Base-by-base conservation (phyloP, 768 basidiomycete genomes). In the Dentipellis sp. region DNA sequence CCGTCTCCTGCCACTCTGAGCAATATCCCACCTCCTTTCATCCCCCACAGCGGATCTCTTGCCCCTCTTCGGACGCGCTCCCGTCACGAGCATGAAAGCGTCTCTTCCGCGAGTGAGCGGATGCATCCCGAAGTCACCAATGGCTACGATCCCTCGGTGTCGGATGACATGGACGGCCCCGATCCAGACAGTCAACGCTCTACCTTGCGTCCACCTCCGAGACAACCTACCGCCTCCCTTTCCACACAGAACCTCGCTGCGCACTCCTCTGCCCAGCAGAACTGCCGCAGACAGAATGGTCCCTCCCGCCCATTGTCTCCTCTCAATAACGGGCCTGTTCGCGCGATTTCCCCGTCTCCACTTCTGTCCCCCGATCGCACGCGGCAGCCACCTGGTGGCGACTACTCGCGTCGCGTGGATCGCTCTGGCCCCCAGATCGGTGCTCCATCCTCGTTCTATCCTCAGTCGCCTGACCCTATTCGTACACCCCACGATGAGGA, bases 41-140 rank as follows among this genome's bases (percentile, higher is more conserved):
- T 65, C 64, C 45, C 66, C 68, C 29, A 65, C 49, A 48, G 54
- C 69, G 29, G 29, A 29, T 23, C 73, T 73, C 50, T 69, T 66
- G 8, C 82, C 81, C 47, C 72, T 82, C 57, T 75, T 77, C 80
- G 74, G 51, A 75, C 73, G 23, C 76, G 76, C 50, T 75, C 82
- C 35, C 72, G 78, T 48, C 84, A 86, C 40, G 75, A 83, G 54
- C 82, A 82, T 59, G 84, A 78, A 58, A 91, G 88, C 62, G 68
- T 84, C 50, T 91, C 88, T 14, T 89, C 88, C 14, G 71, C 81
- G 42, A 84, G 82, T 62, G 84, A 86, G 58, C 78, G 77, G 6
- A 63, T 74, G 10, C 76, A 75, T 38, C 74, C 74, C 22, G 82
- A 83, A 50, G 69, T 69, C 0, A 68, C 74, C 16, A 73, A 79